phyloP scores from a whole-genome alignment of 331 rosid genomes.

The Acacia concinna region DNA sequence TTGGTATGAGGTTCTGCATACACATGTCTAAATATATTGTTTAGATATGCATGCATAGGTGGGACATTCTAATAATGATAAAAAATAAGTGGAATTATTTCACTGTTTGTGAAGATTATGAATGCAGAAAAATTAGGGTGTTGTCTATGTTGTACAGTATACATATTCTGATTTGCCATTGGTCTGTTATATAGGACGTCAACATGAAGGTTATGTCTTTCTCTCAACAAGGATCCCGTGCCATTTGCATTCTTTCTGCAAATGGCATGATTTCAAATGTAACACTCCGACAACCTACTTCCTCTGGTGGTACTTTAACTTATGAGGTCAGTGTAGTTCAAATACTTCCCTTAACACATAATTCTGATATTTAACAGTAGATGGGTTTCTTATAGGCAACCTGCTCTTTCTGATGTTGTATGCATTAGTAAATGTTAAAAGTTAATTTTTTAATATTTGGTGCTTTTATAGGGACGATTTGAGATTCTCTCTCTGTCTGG shows the following conservation, averaged over 20 bases:
- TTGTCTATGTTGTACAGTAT: not conserved
- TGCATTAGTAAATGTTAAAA: not conserved
- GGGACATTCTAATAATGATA: not conserved
- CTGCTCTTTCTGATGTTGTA: not conserved
- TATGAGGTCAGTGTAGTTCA: conserved; percentile 78
- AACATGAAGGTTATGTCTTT: conserved; percentile 93
- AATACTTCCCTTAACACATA: conserved; percentile 8
- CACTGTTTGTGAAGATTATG: not conserved
- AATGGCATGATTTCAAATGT: conserved; percentile 95
- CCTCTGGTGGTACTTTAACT: conserved; percentile 94
- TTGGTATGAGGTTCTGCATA: not conserved
- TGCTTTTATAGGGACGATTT: conserved; percentile 73
- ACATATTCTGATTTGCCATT: conserved; percentile 31
- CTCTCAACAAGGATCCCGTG: conserved; percentile 92
- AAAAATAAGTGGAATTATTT: not conserved
- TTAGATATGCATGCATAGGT: not conserved
- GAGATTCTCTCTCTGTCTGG: conserved; percentile 96
- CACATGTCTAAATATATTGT: too few species aligned
- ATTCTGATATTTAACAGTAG: conserved; percentile 3
- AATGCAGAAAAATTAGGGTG: not conserved
- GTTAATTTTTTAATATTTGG: not conserved
- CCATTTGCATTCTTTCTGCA: conserved; percentile 95
- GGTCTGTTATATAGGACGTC: conserved; percentile 62
- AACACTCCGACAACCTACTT: conserved; percentile 88
- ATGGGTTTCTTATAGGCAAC: not conserved